Conservation (phyloP, 2,329 filamentous ascomycete genomes). For the Phyllosticta capitalensis region DNA sequence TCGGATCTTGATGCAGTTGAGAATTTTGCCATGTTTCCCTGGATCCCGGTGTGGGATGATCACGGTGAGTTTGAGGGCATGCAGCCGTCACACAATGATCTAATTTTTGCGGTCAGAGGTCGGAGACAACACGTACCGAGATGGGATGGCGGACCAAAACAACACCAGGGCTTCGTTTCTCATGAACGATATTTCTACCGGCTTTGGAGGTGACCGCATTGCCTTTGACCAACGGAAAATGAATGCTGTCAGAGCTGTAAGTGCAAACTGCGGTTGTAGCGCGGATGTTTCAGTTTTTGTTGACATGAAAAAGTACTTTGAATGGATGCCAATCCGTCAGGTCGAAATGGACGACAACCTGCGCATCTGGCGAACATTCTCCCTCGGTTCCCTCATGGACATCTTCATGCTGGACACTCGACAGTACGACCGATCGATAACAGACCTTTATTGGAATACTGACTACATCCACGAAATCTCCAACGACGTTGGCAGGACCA, state of each 20-base stretch:
- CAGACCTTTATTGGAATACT: slow-evolving; percentile 46
- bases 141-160: slow-evolving; percentile 31
- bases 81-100: neutral
- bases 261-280: neutral
- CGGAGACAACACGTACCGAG: slow-evolving; percentile 33
- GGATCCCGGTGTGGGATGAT: slow-evolving; percentile 51
- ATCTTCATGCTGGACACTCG: slow-evolving; percentile 36
- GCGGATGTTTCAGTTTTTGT: neutral
- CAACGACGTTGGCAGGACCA: slow-evolving; percentile 55
- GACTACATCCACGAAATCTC: slow-evolving; percentile 53
- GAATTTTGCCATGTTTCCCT: slow-evolving; percentile 32
- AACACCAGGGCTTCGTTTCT: slow-evolving; percentile 36
- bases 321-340: slow-evolving; percentile 34
- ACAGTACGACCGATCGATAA: slow-evolving; percentile 35
- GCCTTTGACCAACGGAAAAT: slow-evolving; percentile 37
- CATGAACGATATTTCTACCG: slow-evolving; percentile 18
- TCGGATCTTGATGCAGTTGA: slow-evolving; percentile 32
- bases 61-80: slow-evolving; percentile 32
- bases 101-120: slow-evolving; percentile 20
- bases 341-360: slow-evolving; percentile 30
- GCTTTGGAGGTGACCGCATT: slow-evolving; percentile 18
- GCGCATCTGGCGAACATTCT: slow-evolving; percentile 34
- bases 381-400: slow-evolving; percentile 32
- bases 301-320: slow-evolving; percentile 24
- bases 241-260: slow-evolving; percentile 33